phyloP scores from a whole-genome alignment of 345 rosid genomes.

The Eucalyptus sp. region DNA sequence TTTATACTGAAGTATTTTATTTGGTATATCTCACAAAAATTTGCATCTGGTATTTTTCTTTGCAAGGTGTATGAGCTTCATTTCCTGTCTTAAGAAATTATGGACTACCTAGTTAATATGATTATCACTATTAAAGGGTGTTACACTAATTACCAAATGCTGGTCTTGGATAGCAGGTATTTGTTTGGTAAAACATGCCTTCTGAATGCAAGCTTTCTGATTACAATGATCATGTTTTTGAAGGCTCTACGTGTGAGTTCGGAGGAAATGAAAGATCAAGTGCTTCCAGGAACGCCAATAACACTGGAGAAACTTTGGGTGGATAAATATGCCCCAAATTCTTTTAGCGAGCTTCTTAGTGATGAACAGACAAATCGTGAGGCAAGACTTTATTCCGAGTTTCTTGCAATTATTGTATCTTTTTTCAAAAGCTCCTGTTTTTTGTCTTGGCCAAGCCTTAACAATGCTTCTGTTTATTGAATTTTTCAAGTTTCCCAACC shows the following conservation, averaged over 20 bases:
- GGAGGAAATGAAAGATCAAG: slow-evolving; percentile 23
- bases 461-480: background rate
- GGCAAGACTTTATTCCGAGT: slow-evolving; percentile 19
- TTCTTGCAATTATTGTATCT: background rate
- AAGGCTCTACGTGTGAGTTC: slow-evolving; percentile 73
- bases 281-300: slow-evolving; percentile 28
- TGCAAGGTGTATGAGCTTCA: background rate
- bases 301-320: slow-evolving; percentile 80
- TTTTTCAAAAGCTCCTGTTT: background rate
- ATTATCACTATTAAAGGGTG: background rate
- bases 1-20: background rate
- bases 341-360: slow-evolving; percentile 95
- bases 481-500: background rate
- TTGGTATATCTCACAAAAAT: background rate
- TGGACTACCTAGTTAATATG: background rate
- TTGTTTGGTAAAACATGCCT: background rate
- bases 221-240: slow-evolving; percentile 7
- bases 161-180: background rate
- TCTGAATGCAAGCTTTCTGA: background rate
- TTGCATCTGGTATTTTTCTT: background rate
- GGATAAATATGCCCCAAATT: slow-evolving; percentile 83
- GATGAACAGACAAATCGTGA: slow-evolving; percentile 97
- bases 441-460: background rate
- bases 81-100: background rate
- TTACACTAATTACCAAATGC: background rate